Conservation (phyloP, 306 rosid genomes). For the Cucurbita ficifolia region DNA sequence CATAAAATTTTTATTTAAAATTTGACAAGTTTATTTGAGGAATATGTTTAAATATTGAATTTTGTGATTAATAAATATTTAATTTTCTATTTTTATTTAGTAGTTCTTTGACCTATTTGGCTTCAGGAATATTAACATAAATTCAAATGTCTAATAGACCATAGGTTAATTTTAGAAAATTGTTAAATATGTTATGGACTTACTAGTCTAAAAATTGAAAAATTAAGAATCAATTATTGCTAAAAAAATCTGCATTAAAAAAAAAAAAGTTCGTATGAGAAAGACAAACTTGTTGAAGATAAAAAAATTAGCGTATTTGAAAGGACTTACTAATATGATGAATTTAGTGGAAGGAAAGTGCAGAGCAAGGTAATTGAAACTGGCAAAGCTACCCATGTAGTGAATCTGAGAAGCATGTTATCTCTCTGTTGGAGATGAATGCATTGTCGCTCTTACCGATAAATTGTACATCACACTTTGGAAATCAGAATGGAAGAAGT, state of each 20-base stretch:
- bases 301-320: constrained; percentile 76
- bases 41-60: too few species aligned
- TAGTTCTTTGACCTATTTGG: too few species aligned
- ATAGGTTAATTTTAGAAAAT: too few species aligned
- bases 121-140: too few species aligned
- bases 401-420: constrained; percentile 71
- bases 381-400: constrained; percentile 58
- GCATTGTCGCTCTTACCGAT: constrained; percentile 82
- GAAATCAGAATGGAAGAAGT: constrained; percentile 57
- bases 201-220: too few species aligned
- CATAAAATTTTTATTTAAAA: too few species aligned
- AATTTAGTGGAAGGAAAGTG: constrained; percentile 45
- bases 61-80: too few species aligned
- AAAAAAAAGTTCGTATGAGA: constrained; percentile 76
- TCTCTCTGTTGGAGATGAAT: constrained; percentile 76
- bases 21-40: too few species aligned
- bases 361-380: constrained; percentile 61
- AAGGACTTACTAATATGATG: constrained; percentile 82
- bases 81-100: too few species aligned
- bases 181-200: too few species aligned
- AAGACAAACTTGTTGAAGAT: constrained; percentile 80
- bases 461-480: constrained; percentile 83
- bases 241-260: constrained; percentile 59
- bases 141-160: too few species aligned
- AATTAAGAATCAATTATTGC: too few species aligned